These are phyloP conservation scores for Solanum okadae DNA, from an alignment of 257 asterid species.

Conservation along the genomic window DNA sequence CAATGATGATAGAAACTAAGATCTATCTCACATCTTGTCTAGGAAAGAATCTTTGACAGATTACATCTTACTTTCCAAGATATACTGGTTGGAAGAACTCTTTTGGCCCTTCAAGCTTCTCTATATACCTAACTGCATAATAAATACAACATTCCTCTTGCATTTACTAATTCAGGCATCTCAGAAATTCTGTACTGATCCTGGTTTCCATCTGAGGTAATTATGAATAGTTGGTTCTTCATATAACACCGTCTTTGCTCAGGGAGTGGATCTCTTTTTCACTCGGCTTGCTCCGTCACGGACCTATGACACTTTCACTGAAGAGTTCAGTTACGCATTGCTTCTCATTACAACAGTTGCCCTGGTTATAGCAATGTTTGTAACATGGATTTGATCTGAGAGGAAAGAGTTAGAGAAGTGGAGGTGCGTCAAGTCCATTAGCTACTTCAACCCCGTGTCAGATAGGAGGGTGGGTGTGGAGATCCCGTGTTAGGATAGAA, in stretches of 20 bases:
- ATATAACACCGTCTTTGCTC: constrained; percentile 42
- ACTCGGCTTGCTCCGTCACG: constrained; percentile 79
- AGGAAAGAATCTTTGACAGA: not conserved
- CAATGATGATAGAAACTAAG: not conserved
- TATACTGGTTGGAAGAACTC: not conserved
- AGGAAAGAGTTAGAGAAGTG: constrained; percentile 86
- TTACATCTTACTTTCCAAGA: not conserved
- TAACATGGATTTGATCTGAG: constrained; percentile 81
- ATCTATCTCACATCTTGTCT: not conserved
- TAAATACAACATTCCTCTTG: not conserved
- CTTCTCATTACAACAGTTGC: constrained; percentile 69
- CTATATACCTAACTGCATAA: not conserved
- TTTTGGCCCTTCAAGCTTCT: not conserved
- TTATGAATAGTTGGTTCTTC: not conserved
- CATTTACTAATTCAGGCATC: not conserved
- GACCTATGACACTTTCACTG: constrained; percentile 81
- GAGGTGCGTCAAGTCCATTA: constrained; percentile 35
- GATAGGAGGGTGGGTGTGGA: not conserved
- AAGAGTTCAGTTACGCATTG: constrained; percentile 81
- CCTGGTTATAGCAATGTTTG: constrained; percentile 64
- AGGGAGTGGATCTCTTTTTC: constrained; percentile 86
- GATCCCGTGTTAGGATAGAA: accelerated
- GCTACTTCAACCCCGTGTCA: not conserved
- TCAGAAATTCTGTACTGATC: not conserved
- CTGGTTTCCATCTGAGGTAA: not conserved